Conservation (phyloP, 805 yeast species). For the Torulaspora maleeae region DNA sequence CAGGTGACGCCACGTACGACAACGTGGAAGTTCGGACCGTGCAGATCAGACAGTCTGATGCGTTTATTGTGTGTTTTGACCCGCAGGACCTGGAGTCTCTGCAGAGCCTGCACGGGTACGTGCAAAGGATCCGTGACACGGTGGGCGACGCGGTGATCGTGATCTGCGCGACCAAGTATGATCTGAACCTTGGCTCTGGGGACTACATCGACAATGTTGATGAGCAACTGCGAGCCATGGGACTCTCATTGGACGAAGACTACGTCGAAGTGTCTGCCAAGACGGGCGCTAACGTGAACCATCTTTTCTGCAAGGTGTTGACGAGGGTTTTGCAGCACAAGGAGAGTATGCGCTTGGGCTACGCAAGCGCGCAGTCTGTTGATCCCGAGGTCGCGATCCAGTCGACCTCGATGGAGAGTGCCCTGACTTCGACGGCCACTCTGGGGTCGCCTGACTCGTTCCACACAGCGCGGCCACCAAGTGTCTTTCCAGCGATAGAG, state of each 20-base stretch:
- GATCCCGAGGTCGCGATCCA: not conserved
- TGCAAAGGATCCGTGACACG: conserved; percentile 18
- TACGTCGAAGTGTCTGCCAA: conserved; percentile 27
- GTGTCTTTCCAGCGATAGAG: not conserved
- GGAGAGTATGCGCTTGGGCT: not conserved
- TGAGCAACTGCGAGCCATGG: conserved; percentile 17
- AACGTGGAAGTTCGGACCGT: conserved; percentile 19
- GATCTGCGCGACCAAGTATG: conserved; percentile 23
- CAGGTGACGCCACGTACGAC: conserved; percentile 22
- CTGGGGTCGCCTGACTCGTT: not conserved
- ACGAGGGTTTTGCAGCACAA: conserved; percentile 12
- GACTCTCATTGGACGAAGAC: conserved; percentile 12
- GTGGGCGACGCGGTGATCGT: conserved; percentile 25
- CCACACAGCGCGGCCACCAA: not conserved
- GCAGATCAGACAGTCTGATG: conserved; percentile 32
- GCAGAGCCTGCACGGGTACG: conserved; percentile 17
- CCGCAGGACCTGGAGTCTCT: conserved; percentile 22
- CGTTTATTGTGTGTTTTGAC: conserved; percentile 29
- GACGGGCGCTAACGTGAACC: conserved; percentile 17
- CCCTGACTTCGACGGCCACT: not conserved
- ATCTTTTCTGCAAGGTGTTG: conserved; percentile 15
- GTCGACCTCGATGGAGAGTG: not conserved
- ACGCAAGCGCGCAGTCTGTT: not conserved
- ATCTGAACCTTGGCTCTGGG: conserved; percentile 13
- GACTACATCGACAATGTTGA: conserved; percentile 13